A percentile compares a stretch with the other conserved stretches of the same genome.
Evolutionary conservation across 371 early-diverging fungal genomes (phyloP).

Genomic region (Basidiobolus meristosporus): DNA sequence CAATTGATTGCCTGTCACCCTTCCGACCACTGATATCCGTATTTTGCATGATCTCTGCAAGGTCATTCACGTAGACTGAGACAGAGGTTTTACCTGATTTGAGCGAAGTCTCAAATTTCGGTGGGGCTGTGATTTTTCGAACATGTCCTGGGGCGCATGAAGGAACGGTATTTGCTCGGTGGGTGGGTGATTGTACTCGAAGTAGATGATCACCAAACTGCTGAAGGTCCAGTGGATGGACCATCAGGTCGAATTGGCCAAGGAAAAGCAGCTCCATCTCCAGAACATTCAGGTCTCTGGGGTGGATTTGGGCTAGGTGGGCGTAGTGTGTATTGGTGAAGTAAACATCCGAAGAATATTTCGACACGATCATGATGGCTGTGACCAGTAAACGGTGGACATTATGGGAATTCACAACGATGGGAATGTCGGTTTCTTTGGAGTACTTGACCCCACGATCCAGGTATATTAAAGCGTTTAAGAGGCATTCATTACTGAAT

Average conservation of each 20-base stretch:
- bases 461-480: slow-evolving; percentile 52
- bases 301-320: slow-evolving; percentile 60
- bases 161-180: no score
- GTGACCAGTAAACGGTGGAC: slow-evolving; percentile 63
- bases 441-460: slow-evolving; percentile 47
- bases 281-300: slow-evolving; percentile 56
- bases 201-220: no score
- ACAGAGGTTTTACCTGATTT: no score
- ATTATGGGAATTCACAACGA: slow-evolving; percentile 58
- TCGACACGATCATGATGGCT: slow-evolving; percentile 39
- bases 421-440: slow-evolving; percentile 19
- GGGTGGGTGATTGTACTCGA: no score
- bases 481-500: slow-evolving; percentile 54
- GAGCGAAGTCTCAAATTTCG: no score
- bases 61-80: no score
- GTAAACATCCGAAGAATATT: slow-evolving; percentile 64
- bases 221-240: no score
- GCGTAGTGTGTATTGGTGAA: slow-evolving; percentile 64
- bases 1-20: no score
- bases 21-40: no score
- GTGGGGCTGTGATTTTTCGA: no score
- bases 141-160: no score
- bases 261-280: slow-evolving; percentile 56
- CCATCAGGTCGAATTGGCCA: slow-evolving; percentile 41
- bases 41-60: no score